Percentiles rank a stretch among this genome's conserved stretches.
Evolutionary conservation across 2,329 filamentous ascomycete species (phyloP).

Genomic region (Ophiostoma tasmaniense): DNA sequence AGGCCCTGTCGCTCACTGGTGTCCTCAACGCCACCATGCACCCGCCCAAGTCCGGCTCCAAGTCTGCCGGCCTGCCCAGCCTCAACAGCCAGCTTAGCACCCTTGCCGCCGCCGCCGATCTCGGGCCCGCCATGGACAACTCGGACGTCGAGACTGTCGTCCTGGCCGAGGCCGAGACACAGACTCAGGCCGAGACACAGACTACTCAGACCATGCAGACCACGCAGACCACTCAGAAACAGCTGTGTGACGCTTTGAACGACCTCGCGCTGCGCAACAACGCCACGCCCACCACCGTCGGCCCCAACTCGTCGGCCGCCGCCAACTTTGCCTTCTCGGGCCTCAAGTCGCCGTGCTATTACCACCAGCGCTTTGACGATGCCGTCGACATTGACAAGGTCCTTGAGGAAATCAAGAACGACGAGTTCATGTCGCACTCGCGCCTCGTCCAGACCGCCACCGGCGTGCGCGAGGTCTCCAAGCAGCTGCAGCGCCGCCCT

Average conservation of each 20-base stretch:
- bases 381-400: constrained; percentile 92
- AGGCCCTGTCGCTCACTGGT: constrained; percentile 53
- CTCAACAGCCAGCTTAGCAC: background rate
- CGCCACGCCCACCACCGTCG: constrained; percentile 33
- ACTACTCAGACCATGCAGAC: background rate
- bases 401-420: constrained; percentile 82
- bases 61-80: constrained; percentile 4
- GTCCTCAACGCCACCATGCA: constrained; percentile 42
- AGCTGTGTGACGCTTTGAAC: constrained; percentile 53
- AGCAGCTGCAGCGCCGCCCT: constrained; percentile 84
- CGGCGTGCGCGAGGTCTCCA: constrained; percentile 88
- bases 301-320: constrained; percentile 4
- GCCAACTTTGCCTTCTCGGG: constrained; percentile 46
- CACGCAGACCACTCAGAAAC: constrained; percentile 43
- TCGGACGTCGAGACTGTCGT: constrained; percentile 8
- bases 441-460: constrained; percentile 91
- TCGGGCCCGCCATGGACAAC: constrained; percentile 16
- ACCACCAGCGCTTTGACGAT: constrained; percentile 94
- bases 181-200: background rate
- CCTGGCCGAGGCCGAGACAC: background rate
- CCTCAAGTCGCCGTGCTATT: constrained; percentile 90
- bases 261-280: constrained; percentile 38
- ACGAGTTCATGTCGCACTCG: constrained; percentile 87
- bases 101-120: constrained; percentile 23
- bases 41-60: background rate